Percentiles rank a stretch among this genome's conserved stretches.
Conservation (phyloP, 176 grass and related monocot genomes). For the Oryza meridionalis region DNA sequence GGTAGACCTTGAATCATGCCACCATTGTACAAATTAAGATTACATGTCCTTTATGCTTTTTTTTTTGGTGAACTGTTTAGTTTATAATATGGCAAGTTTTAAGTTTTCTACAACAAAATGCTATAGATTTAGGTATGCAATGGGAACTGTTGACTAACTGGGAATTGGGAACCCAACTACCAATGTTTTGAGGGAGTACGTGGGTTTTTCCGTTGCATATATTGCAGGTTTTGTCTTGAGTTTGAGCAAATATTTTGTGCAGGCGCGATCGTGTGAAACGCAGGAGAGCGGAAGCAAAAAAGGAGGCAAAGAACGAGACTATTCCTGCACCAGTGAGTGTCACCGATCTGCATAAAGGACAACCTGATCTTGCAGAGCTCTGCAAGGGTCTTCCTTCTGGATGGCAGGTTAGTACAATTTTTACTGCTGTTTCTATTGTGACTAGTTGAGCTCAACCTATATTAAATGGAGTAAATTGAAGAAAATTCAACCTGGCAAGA, state of each 20-base stretch:
- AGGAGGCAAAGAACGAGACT: conserved; percentile 25
- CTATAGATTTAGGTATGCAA: not conserved
- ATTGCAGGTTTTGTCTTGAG: not conserved
- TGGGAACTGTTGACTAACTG: not conserved
- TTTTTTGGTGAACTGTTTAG: not conserved
- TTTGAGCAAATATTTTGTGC: conserved; percentile 32
- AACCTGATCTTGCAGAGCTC: conserved; percentile 64
- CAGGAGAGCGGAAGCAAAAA: conserved; percentile 63
- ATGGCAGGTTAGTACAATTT: conserved; percentile 68
- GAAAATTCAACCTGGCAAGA: no score
- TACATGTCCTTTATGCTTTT: not conserved
- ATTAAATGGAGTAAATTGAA: no score
- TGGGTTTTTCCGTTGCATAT: not conserved
- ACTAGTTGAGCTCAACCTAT: not conserved
- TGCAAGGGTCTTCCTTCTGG: conserved; percentile 85
- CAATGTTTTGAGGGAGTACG: not conserved
- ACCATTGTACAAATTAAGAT: no score
- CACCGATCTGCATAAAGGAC: conserved; percentile 45
- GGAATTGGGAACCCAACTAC: not conserved
- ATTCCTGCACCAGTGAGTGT: not conserved
- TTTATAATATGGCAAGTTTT: not conserved
- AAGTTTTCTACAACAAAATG: not conserved
- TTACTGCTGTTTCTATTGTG: not conserved
- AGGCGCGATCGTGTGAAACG: conserved; percentile 89
- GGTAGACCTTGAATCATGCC: no score